Base-by-base conservation (phyloP, 192 early-diverging fungal genomes). In the Coemansia pectinata region DNA sequence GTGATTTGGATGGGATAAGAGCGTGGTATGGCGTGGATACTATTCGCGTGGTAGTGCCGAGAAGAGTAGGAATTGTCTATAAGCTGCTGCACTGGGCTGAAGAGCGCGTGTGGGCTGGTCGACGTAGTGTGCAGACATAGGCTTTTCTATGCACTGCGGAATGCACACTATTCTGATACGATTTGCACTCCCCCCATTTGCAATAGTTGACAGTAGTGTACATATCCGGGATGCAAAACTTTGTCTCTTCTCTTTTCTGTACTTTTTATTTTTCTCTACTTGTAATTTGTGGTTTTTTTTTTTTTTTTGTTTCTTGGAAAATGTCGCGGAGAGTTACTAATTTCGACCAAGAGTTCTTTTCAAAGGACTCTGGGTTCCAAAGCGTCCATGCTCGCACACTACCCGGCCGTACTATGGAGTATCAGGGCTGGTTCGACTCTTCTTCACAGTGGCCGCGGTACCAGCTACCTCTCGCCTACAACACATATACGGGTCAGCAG, bases 321-420 rank as follows among this genome's bases (percentile, higher is more conserved):
- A 72, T 72, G 70, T 53, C 53, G 10, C 76, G 67, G 5, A 58
- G 70, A 12, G 63, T 72, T n/a, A 69, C 78, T n/a, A 81, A 81
- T 70, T 81, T 81, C 52, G 66, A 75, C 64, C 55, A 67, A 29
- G 73, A 81, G 57, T 73, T 81, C 41, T 81, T 69, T 34, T 21
- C 73, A 1, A 55, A 42, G 19, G 39, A 65, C 14, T 66, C 78
- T 9, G 70, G 66, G 17, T 81, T 81, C 70, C 78, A 71, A 5
- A 81, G 67, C 41, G 36, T 81, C 15, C 70, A 64, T 33, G 70
- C 73, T 5, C 44, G 61, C 31, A 72, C 73, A 10, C 57, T 76
- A 15, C 70, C 73, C 0, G 78, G 78, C n/a, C 73, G 78, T 23
- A 52, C 63, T 14, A 65, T 60, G 34, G 62, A 68, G 12, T 60